phyloP scores from a whole-genome alignment of 2,329 filamentous ascomycete species.

The Westerdykella aurantiaca region DNA sequence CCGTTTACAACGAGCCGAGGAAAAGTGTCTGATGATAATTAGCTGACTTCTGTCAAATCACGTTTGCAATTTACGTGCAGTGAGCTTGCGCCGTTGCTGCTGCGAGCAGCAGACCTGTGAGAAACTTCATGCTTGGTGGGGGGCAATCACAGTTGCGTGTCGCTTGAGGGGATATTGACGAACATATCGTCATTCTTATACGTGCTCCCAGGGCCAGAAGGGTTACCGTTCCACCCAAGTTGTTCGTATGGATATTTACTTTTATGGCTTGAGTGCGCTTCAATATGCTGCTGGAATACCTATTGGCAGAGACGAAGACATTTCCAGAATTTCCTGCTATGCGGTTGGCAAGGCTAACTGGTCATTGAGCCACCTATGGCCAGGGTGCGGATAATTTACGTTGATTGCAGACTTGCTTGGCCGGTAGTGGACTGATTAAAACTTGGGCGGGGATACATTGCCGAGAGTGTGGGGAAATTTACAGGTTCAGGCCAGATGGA shows the following conservation, averaged over 20 bases:
- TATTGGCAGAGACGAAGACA: not conserved
- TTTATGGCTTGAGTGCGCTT: no score
- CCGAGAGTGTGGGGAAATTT: conserved; percentile 7
- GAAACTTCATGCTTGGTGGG: conserved; percentile 13
- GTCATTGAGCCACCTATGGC: no score
- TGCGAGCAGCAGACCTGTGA: conserved; percentile 13
- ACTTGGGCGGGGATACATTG: conserved; percentile 2
- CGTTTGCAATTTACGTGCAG: conserved; percentile 9
- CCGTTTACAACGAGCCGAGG: conserved; percentile 22
- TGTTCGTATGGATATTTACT: not conserved
- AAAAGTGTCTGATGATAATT: conserved; percentile 19
- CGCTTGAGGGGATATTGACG: not conserved
- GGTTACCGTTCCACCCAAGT: not conserved
- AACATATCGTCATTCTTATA: not conserved
- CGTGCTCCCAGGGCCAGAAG: not conserved
- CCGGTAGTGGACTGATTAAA: not conserved
- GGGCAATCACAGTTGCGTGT: not conserved
- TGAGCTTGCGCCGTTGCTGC: conserved; percentile 19
- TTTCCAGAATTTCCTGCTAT: not conserved
- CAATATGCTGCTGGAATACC: not conserved
- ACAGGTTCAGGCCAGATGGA: not conserved
- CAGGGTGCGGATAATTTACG: no score
- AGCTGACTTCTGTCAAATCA: not conserved
- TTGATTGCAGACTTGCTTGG: not conserved
- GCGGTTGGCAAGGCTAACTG: not conserved